Base-by-base conservation (phyloP, 2,329 filamentous ascomycete genomes). In the Emmonsia crescens region DNA sequence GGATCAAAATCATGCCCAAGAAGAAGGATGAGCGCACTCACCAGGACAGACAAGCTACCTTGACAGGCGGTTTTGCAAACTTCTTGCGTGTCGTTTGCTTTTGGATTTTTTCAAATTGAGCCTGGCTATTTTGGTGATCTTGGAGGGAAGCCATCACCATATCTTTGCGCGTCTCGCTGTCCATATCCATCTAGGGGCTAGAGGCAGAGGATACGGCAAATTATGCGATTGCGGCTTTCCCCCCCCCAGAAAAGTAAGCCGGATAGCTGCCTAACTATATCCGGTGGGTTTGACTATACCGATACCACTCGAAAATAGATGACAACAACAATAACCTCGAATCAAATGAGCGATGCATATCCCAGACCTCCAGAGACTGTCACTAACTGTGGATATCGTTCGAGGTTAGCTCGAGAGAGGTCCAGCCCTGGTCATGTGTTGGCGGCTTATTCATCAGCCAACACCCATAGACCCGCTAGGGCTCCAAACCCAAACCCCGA, bases 11-110 rank as follows among this genome's bases (percentile, higher is more conserved):
- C 10, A 5, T 44, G 19, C 24, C 24, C 12, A 24, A 49, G 46
- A 14, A 42, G 33, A 19, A 10, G 54, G 24, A 16, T n/a, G 21
- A 19, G 27, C 10, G 38, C 60, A 66, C 73, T 70, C 69, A 77
- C 75, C 75, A 77, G 60, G 75, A 68, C 61, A 77, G 66, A 70
- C 75, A 77, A 51, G 75, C 75, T 68, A 77, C 74, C 67, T 77
- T 77, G 40, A 77, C 75, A 48, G 75, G 75, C 27, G 75, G 75
- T 70, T 77, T 77, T 57, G 74, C 73, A 64, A 77, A 77, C 68
- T 76, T 77, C 71, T 74, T 76, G 65, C 74, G 72, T 64, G 33
- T n/a, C 8, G 71, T 66, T 64, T 72, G 70, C 56, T 69, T 69
- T 66, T 71, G 68, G 60, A 65, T 64, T 61, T 63, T 63, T 52